Evolutionary conservation across 441 rosid species (phyloP).

Genomic region (California macrophylla): DNA sequence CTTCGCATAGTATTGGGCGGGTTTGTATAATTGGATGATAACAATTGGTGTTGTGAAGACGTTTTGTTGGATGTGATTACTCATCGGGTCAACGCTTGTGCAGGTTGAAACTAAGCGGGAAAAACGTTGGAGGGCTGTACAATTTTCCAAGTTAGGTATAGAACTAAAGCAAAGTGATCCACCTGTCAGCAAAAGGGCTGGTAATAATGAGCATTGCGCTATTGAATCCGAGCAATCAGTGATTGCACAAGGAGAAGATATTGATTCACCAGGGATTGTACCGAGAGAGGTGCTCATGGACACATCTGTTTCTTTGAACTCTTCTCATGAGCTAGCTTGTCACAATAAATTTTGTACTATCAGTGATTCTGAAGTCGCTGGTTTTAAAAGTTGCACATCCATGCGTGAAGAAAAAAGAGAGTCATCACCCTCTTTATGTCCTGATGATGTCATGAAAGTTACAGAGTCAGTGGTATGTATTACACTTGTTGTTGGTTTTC

Average conservation of each 20-base stretch:
- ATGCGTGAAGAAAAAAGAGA: constrained; percentile 14
- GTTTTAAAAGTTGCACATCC: constrained; percentile 10
- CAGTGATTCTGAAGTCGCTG: constrained; percentile 17
- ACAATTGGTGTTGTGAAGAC: background rate
- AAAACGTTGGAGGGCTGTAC: constrained; percentile 47
- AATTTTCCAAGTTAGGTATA: constrained; percentile 52
- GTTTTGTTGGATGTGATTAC: constrained; percentile 8
- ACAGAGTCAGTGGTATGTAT: constrained; percentile 27
- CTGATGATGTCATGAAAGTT: constrained; percentile 19
- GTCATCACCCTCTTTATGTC: constrained; percentile 8
- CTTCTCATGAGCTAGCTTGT: constrained; percentile 20
- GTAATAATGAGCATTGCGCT: constrained; percentile 16
- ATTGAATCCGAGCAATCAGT: constrained; percentile 15
- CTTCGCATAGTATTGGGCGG: constrained; percentile 48
- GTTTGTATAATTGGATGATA: constrained; percentile 30
- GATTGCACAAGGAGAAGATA: constrained; percentile 3
- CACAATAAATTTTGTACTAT: constrained; percentile 13
- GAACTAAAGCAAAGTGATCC: constrained; percentile 24
- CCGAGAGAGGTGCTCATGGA: constrained; percentile 21
- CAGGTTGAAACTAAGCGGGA: constrained; percentile 53
- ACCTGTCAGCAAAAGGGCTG: constrained; percentile 18
- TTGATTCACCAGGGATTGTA: constrained; percentile 17
- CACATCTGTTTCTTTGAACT: constrained; percentile 18
- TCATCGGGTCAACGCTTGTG: constrained; percentile 11
- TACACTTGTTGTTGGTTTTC: background rate